Evolutionary conservation across 2,329 filamentous ascomycete genomes (phyloP).

Genomic region (Cladosporium sp.): DNA sequence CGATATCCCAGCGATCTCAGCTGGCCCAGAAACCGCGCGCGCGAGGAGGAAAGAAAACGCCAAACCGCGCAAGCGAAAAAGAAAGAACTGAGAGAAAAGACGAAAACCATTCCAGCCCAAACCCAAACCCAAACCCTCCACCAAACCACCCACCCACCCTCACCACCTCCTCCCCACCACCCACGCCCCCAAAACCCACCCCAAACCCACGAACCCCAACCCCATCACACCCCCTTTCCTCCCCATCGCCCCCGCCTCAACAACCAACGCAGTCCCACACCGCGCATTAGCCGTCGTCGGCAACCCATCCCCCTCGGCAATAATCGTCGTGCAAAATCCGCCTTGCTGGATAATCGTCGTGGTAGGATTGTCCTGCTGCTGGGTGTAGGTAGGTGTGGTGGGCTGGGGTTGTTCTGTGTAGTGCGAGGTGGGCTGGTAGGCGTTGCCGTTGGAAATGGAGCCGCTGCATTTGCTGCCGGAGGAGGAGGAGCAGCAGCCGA

Average conservation of each 20-base stretch:
- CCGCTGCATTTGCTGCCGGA: constrained; percentile 28
- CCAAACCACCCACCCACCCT: not conserved
- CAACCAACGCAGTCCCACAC: constrained; percentile 34
- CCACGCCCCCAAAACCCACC: constrained; percentile 5
- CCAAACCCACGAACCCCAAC: constrained; percentile 2
- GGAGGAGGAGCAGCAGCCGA: constrained; percentile 32
- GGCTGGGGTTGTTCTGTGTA: constrained; percentile 20
- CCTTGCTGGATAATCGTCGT: constrained; percentile 20
- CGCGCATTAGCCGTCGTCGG: constrained; percentile 29
- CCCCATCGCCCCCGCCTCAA: constrained; percentile 17
- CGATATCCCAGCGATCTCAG: no score
- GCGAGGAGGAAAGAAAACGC: no score
- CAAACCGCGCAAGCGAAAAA: no score
- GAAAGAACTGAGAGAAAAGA: no score
- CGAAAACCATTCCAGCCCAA: no score
- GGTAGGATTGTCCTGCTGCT: constrained; percentile 17
- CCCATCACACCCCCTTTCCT: constrained; percentile 6
- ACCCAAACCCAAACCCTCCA: not conserved
- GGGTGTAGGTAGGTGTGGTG: constrained; percentile 13
- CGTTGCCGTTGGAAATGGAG: constrained; percentile 14
- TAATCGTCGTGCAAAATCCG: constrained; percentile 32
- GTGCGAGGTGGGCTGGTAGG: constrained; percentile 17
- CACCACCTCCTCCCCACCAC: constrained; percentile 8
- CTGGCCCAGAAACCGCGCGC: no score
- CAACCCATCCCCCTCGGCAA: constrained; percentile 29